Base-by-base conservation (phyloP, 1,139 yeast genomes). In the Candida frijolesensis region DNA sequence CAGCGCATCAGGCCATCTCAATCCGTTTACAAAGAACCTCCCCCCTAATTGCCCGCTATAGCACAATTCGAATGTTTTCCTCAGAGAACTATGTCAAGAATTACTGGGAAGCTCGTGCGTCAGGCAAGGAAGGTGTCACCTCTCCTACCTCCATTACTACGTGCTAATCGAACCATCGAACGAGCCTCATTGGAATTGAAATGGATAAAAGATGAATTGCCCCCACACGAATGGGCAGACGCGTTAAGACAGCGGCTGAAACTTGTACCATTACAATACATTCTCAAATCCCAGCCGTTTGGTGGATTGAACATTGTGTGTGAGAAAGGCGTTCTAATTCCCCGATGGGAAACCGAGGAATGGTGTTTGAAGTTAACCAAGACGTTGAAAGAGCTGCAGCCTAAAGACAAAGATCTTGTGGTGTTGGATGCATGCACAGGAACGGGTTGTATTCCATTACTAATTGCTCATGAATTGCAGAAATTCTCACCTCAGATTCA, bases 301-400 rank as follows among this genome's bases (percentile, higher is more conserved):
- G 96, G 96, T 0, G 57, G 66, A 0, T 64, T 92, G 46, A 82
- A 80, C 18, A 75, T 94, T 3, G 56, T 61, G 32, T 89, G 97
- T 60, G 60, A 67, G 25, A 74, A 73, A 1, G 84, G 84, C 0
- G 97, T 90, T 1, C 70, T 94, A 53, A 91, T 94, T 42, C 99
- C 99, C 0, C 70, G 99, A 46, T 85, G 96, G 88, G 99, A 94
- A 62, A 94, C 99, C 0, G 98, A 94, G 63, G 97, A 90, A 60
- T 92, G 98, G 98, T 74, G 80, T 7, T 35, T 69, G 32, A 74
- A 74, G 50, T 61, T 89, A 30, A 68, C 73, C 0, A 53, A 57
- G 0, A 35, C 61, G 8, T 43, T 82, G 14, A 48, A 52, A 19
- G 42, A 45, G 15, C 14, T 38, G 7, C 30, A 27, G 5, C 3